A percentile compares a stretch with the other conserved stretches of the same genome.
Conservation (phyloP, 768 basidiomycete species). For the Hydnum rufescens region DNA sequence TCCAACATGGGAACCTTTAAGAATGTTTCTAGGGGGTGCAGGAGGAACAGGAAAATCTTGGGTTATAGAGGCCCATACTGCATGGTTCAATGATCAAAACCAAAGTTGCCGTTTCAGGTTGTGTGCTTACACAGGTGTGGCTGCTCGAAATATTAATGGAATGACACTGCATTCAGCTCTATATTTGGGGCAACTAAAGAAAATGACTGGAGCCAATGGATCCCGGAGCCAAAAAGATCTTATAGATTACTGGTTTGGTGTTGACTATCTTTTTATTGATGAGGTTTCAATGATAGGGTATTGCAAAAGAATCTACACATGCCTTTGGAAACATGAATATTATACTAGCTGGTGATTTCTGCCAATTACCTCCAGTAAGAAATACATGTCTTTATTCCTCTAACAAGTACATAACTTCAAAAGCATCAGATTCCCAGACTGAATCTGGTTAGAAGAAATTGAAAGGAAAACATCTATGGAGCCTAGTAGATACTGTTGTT, state of each 20-base stretch:
- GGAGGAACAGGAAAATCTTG: conserved; percentile 15
- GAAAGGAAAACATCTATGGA: neutral
- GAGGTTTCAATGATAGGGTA: conserved; percentile 7
- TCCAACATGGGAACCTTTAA: conserved; percentile 7
- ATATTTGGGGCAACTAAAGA: neutral
- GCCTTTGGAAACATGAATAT: conserved; percentile 7
- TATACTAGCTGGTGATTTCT: conserved; percentile 7
- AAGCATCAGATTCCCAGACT: neutral
- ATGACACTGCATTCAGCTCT: conserved; percentile 12
- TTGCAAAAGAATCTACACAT: conserved; percentile 1
- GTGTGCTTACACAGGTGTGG: conserved; percentile 13
- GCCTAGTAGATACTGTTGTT: neutral
- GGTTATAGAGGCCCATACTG: conserved; percentile 12
- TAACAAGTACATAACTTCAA: neutral
- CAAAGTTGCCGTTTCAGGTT: conserved; percentile 7
- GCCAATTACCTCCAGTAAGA: conserved; percentile 5
- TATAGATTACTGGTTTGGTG: conserved; percentile 4
- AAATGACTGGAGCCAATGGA: neutral
- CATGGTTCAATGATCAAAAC: conserved; percentile 7
- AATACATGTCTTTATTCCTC: neutral
- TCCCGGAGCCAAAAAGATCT: neutral
- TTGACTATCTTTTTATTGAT: conserved; percentile 8
- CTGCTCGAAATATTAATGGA: conserved; percentile 14
- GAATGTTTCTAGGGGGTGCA: conserved; percentile 12
- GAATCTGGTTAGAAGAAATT: neutral